These are phyloP conservation scores for Pseudogymnoascus sp. DNA, from an alignment of 2,329 filamentous ascomycete species.

Conservation along the genomic window DNA sequence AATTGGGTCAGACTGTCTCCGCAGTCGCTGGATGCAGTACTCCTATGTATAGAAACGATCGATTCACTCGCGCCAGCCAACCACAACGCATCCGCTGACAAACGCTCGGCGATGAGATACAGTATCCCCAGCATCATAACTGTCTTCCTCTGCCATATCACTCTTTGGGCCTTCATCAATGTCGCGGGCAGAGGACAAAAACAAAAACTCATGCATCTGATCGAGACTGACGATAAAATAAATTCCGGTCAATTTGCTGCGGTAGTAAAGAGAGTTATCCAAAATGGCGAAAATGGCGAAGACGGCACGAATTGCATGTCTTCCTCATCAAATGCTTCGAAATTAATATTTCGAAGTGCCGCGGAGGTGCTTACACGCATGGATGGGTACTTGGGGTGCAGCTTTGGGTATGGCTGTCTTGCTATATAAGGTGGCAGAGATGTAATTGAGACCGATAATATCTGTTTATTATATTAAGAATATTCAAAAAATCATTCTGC, in stretches of 20 bases:
- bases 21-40: conserved; percentile 14
- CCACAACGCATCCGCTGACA: not conserved
- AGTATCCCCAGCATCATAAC: conserved; percentile 18
- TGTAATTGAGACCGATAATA: not conserved
- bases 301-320: not conserved
- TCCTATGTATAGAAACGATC: conserved; percentile 17
- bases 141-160: conserved; percentile 19
- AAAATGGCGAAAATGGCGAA: not conserved
- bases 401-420: conserved; percentile 20
- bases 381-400: conserved; percentile 20
- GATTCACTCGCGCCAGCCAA: conserved; percentile 11
- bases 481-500: not conserved
- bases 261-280: conserved; percentile 10
- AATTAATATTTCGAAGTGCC: conserved; percentile 19
- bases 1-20: conserved; percentile 15
- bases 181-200: conserved; percentile 14
- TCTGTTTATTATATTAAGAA: not conserved
- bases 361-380: conserved; percentile 19
- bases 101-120: conserved; percentile 13
- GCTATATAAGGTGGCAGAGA: conserved; percentile 18
- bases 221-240: conserved; percentile 6
- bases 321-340: conserved; percentile 9
- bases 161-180: conserved; percentile 19
- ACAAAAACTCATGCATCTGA: not conserved
- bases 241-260: conserved; percentile 13